Base-by-base conservation (phyloP, 202 grass and related monocot genomes). In the Hordeum pubiflorum region DNA sequence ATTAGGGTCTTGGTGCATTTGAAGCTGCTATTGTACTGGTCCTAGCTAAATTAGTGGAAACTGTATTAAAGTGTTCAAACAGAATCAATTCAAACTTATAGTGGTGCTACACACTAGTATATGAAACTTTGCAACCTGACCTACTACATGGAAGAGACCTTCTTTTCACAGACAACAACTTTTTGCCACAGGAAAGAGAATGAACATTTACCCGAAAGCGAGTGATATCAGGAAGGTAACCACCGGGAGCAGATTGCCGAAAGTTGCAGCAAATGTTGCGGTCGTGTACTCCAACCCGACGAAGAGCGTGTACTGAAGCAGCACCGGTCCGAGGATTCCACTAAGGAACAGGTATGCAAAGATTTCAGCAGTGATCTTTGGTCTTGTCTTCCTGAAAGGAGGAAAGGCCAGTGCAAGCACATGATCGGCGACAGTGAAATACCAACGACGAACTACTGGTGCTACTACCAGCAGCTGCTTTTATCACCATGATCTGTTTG, bases 281-380 rank as follows among this genome's bases (percentile, higher is more conserved):
- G 94, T 90, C 6, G 94, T 97, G 58, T 94, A 92, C 46, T 94
- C 78, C 86, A 97, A 31, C 58, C 89, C 89, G 3, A 94, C 77
- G 63, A 91, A 97, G 82, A 94, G 81, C 24, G 88, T 87, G 74
- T 94, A 94, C 85, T 97, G 94, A 79, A 89, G 87, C 31, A 89
- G 74, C 18, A 89, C 87, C 3, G 87, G 87, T 3, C 92, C 92
- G 32, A 94, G 82, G 79, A 94, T 32, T 78, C 86, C 92, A 73
- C 89, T 92, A 1, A 90, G 58, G 76, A 94, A 94, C 84, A 83
- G 81, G 79, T 89, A 94, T 1, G 69, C 67, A 76, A 89, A 91
- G 56, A 91, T 88, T 74, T 91, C 85, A 62, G 55, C 9, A n/a
- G 84, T 94, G 70, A 94, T 48, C 75, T 88, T 94, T 20, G 92